These are phyloP conservation scores for Chrysanthemum lavandulifolium DNA, from an alignment of 129 eudicot species.

Conservation along the genomic window DNA sequence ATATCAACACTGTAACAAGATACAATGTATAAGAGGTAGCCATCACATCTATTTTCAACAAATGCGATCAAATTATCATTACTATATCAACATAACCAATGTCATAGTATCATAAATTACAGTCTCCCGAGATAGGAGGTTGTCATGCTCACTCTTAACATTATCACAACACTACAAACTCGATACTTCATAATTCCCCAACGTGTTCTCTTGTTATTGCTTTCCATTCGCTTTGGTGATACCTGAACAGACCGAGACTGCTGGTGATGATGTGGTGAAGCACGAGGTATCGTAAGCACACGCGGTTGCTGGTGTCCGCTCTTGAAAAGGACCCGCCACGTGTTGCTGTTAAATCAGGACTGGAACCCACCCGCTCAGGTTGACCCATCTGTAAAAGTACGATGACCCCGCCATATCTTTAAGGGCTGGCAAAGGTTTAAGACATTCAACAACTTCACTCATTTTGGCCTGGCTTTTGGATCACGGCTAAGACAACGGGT, in stretches of 20 bases:
- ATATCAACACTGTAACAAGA: too few relatives aligned
- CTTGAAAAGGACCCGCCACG: constrained; percentile 49
- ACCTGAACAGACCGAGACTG: constrained; percentile 29
- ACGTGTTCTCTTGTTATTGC: constrained; percentile 28
- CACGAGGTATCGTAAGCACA: constrained; percentile 78
- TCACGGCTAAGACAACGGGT: constrained; percentile 63
- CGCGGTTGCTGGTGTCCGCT: constrained; percentile 66
- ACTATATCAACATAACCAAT: constrained; percentile 28
- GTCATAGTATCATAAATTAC: constrained; percentile 32
- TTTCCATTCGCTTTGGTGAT: constrained; percentile 77
- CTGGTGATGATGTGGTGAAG: constrained; percentile 75
- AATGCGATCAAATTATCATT: constrained; percentile 19
- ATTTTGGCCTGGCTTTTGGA: constrained; percentile 57
- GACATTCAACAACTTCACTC: constrained; percentile 59
- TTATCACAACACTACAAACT: constrained; percentile 22
- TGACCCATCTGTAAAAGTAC: constrained; percentile 43
- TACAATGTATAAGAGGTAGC: background rate
- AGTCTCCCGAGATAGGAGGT: constrained; percentile 23
- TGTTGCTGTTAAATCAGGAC: constrained; percentile 49
- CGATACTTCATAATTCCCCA: background rate
- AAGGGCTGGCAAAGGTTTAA: constrained; percentile 54
- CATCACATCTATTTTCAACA: constrained; percentile 7
- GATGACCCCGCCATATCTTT: constrained; percentile 73
- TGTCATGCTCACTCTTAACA: constrained; percentile 19
- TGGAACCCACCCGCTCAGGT: constrained; percentile 41